Evolutionary conservation across 805 yeast genomes (phyloP).

Genomic region (Torulaspora gathmanii): DNA sequence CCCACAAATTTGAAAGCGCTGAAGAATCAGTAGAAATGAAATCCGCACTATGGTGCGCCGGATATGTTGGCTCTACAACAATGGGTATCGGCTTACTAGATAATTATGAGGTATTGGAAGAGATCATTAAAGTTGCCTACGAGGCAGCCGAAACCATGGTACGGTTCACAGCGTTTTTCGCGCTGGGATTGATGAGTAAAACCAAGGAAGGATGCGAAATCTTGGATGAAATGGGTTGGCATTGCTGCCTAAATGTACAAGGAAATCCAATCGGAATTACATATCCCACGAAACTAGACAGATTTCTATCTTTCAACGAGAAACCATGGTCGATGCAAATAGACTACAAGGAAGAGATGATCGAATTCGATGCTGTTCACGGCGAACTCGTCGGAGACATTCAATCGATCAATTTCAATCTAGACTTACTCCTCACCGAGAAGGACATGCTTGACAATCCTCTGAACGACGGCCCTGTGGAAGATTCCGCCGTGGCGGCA

Average conservation of each 20-base stretch:
- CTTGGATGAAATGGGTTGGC: constrained; percentile 78
- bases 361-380: constrained; percentile 16
- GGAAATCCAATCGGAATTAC: constrained; percentile 43
- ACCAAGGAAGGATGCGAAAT: constrained; percentile 81
- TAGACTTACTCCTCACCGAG: constrained; percentile 25
- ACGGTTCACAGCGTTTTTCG: constrained; percentile 72
- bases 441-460: constrained; percentile 26
- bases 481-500: constrained; percentile 7
- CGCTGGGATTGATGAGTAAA: constrained; percentile 65
- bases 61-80: constrained; percentile 70
- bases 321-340: constrained; percentile 18
- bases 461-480: constrained; percentile 17
- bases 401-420: constrained; percentile 20
- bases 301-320: constrained; percentile 32
- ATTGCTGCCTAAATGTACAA: constrained; percentile 42
- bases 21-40: constrained; percentile 50
- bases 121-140: constrained; percentile 49
- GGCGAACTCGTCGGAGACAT: constrained; percentile 19
- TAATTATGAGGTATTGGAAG: constrained; percentile 46
- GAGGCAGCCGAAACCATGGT: constrained; percentile 52
- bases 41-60: constrained; percentile 82
- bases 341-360: constrained; percentile 20
- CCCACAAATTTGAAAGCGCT: constrained; percentile 20
- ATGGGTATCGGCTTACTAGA: constrained; percentile 62
- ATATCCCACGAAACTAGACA: constrained; percentile 37